Conservation (phyloP, 768 basidiomycete species). For the Pleurotus ostreatus region DNA sequence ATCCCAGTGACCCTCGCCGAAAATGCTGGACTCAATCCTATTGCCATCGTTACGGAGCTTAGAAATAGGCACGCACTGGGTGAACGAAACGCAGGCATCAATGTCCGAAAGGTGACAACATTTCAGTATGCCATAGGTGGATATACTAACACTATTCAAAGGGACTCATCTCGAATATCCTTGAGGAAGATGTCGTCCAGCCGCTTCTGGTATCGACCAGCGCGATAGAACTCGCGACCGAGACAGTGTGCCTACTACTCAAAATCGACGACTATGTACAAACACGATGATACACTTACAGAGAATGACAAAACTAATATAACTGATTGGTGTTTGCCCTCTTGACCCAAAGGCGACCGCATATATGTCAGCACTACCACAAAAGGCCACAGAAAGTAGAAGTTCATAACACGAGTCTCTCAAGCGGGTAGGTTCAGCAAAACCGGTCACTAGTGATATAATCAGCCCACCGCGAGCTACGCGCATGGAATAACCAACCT, state of each 20-base stretch:
- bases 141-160: slow-evolving; percentile 22
- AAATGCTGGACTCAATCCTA: slow-evolving; percentile 97
- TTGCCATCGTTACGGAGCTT: slow-evolving; percentile 96
- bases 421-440: slow-evolving; percentile 28
- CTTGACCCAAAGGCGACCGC: no score
- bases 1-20: slow-evolving; percentile 97
- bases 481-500: slow-evolving; percentile 40
- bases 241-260: slow-evolving; percentile 93
- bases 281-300: slow-evolving; percentile 43
- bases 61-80: slow-evolving; percentile 96
- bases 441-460: slow-evolving; percentile 40
- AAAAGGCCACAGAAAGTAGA: neutral
- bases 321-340: neutral
- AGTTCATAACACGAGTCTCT: neutral
- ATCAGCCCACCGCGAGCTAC: neutral
- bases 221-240: slow-evolving; percentile 91
- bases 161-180: slow-evolving; percentile 96
- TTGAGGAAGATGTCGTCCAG: slow-evolving; percentile 97
- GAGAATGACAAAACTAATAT: neutral
- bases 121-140: neutral
- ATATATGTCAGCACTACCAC: no score
- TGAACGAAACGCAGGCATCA: slow-evolving; percentile 94
- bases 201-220: slow-evolving; percentile 93
- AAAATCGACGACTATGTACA: slow-evolving; percentile 96
- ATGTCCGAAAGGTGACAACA: slow-evolving; percentile 83